Percentiles rank a stretch among this genome's conserved stretches.
These are phyloP conservation scores for Mycena vitilis DNA, from an alignment of 768 basidiomycete species.

Conservation along the genomic window DNA sequence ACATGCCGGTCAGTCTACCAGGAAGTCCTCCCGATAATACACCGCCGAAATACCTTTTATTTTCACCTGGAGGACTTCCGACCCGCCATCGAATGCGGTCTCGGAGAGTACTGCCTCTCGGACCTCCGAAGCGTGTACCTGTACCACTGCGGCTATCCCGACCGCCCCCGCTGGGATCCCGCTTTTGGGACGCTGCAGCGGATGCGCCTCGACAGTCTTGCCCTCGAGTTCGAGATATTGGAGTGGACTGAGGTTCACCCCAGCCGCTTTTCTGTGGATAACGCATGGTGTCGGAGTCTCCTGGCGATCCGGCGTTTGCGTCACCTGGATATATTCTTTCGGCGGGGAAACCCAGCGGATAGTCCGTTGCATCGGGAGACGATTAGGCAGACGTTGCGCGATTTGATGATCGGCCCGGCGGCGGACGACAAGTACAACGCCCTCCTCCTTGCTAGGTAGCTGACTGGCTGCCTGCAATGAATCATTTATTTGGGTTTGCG, in stretches of 20 bases:
- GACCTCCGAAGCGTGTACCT: constrained; percentile 13
- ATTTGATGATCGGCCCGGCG: constrained; percentile 13
- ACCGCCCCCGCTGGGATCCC: constrained; percentile 6
- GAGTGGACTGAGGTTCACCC: constrained; percentile 8
- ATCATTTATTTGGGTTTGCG: too few relatives aligned
- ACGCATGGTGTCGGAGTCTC: constrained; percentile 8
- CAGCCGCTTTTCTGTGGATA: not conserved
- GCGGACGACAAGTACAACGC: constrained; percentile 16
- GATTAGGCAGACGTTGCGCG: not conserved
- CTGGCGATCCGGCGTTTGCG: constrained; percentile 6
- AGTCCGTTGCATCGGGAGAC: not conserved
- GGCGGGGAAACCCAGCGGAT: not conserved
- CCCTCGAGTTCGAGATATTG: constrained; percentile 6
- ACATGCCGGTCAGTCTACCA: constrained; percentile 12
- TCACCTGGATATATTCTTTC: constrained; percentile 15
- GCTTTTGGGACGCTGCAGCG: constrained; percentile 1
- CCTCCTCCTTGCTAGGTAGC: not conserved
- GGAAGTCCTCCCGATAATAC: constrained; percentile 11
- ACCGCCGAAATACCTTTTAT: constrained; percentile 10
- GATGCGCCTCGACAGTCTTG: not conserved
- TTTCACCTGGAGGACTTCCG: constrained; percentile 8
- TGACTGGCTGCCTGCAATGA: too few relatives aligned
- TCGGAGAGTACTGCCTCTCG: constrained; percentile 13
- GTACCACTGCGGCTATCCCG: not conserved
- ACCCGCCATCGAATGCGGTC: not conserved